Percentiles rank a stretch among this genome's conserved stretches.
Conservation (phyloP, 2,329 filamentous ascomycete species). For the Ascochyta pisi region DNA sequence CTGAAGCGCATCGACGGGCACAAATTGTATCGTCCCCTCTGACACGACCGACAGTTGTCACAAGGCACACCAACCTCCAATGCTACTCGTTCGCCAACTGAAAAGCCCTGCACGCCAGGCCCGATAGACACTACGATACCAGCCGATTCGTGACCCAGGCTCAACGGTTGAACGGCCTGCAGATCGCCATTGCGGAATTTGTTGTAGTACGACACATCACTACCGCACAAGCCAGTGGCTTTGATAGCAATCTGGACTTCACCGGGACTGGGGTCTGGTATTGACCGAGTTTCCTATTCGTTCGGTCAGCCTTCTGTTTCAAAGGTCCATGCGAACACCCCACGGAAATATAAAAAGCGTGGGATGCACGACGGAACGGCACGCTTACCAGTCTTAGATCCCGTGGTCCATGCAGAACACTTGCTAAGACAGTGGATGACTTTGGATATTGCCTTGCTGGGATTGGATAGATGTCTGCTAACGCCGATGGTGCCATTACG, state of each 20-base stretch:
- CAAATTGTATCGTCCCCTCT: constrained; percentile 52
- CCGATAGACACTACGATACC: constrained; percentile 50
- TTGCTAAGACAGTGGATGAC: constrained; percentile 48
- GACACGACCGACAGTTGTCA: constrained; percentile 52
- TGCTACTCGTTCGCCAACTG: constrained; percentile 51
- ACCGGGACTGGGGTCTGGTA: constrained; percentile 61
- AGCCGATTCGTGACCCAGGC: constrained; percentile 57
- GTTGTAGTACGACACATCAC: constrained; percentile 74
- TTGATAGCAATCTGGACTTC: constrained; percentile 72
- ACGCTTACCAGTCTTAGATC: constrained; percentile 52
- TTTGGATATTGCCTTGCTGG: constrained; percentile 49
- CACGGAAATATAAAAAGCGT: constrained; percentile 40
- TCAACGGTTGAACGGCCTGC: constrained; percentile 69
- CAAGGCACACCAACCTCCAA: constrained; percentile 52
- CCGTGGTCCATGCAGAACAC: constrained; percentile 52
- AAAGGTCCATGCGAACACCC: constrained; percentile 33
- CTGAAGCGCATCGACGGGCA: constrained; percentile 53
- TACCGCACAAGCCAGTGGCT: constrained; percentile 73
- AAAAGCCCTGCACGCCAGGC: constrained; percentile 46
- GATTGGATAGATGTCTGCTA: constrained; percentile 50
- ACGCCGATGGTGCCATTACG: constrained; percentile 52
- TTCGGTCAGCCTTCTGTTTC: constrained; percentile 31
- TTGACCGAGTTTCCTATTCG: constrained; percentile 61
- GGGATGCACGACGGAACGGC: constrained; percentile 44
- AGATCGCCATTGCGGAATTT: constrained; percentile 76